Evolutionary conservation across 148 eudicot species (phyloP).

Genomic region (Vaccinium macrocarpon): DNA sequence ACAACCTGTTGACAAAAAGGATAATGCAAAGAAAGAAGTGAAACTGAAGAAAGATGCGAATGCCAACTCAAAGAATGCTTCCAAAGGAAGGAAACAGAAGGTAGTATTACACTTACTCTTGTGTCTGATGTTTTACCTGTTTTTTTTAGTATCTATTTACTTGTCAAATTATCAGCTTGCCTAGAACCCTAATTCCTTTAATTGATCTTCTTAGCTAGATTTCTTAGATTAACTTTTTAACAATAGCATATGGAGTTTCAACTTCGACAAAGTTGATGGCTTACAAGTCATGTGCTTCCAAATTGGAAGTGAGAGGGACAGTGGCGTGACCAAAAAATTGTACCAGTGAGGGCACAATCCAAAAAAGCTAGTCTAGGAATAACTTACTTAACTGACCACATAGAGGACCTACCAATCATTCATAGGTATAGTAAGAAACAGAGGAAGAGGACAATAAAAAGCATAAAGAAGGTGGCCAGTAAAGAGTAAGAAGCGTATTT

Average conservation of each 20-base stretch:
- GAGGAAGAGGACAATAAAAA: too few relatives aligned
- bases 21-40: neutral
- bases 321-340: too few relatives aligned
- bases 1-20: slow-evolving; percentile 39
- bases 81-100: slow-evolving; percentile 82
- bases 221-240: neutral
- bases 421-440: too few relatives aligned
- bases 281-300: neutral
- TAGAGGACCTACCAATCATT: too few relatives aligned
- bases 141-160: neutral
- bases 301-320: neutral
- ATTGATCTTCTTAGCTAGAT: neutral
- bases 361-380: too few relatives aligned
- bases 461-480: too few relatives aligned
- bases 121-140: neutral
- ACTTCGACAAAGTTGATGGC: neutral
- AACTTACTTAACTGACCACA: too few relatives aligned
- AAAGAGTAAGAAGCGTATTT: too few relatives aligned
- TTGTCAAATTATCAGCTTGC: neutral
- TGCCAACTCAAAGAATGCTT: slow-evolving; percentile 51
- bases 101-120: slow-evolving; percentile 29
- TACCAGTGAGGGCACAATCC: too few relatives aligned
- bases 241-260: neutral
- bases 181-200: slow-evolving; percentile 32
- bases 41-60: slow-evolving; percentile 49